Evolutionary conservation across 495 filamentous ascomycete genomes (phyloP).

Genomic region (Hypoxylon fragiforme): DNA sequence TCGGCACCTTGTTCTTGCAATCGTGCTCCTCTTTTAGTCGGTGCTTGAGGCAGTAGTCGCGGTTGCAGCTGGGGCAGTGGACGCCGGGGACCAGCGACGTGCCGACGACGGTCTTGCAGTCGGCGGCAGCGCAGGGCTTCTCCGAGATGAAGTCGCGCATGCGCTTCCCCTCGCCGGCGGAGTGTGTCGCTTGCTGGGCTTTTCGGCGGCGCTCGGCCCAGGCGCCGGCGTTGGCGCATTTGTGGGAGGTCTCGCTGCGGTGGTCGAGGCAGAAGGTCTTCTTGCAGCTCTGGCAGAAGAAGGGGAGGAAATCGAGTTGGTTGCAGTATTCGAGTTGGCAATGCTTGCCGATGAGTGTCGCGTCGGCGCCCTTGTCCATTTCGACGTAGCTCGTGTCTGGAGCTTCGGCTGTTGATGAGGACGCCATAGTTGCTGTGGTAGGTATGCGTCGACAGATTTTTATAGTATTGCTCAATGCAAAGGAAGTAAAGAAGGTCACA

Average conservation of each 20-base stretch:
- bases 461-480: neutral
- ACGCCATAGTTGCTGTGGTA: conserved; percentile 35
- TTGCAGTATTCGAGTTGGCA: conserved; percentile 91
- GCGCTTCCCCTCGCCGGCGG: conserved; percentile 47
- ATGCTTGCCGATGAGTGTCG: conserved; percentile 83
- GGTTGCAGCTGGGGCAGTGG: conserved; percentile 77
- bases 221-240: conserved; percentile 78
- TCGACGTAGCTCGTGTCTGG: conserved; percentile 53
- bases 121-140: conserved; percentile 66
- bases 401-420: conserved; percentile 32
- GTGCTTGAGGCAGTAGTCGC: conserved; percentile 90
- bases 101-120: conserved; percentile 85
- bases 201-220: conserved; percentile 75
- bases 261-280: conserved; percentile 93
- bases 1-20: conserved; percentile 67
- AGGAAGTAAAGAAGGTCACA: neutral
- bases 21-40: conserved; percentile 85
- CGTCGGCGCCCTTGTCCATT: conserved; percentile 67
- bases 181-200: conserved; percentile 53
- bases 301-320: conserved; percentile 94
- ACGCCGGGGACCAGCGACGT: conserved; percentile 77
- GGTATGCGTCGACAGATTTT: conserved; percentile 5
- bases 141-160: conserved; percentile 49
- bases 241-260: conserved; percentile 82
- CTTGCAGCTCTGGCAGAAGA: conserved; percentile 84